phyloP scores from a whole-genome alignment of 495 filamentous ascomycete species.

The Patellaria atrata region DNA sequence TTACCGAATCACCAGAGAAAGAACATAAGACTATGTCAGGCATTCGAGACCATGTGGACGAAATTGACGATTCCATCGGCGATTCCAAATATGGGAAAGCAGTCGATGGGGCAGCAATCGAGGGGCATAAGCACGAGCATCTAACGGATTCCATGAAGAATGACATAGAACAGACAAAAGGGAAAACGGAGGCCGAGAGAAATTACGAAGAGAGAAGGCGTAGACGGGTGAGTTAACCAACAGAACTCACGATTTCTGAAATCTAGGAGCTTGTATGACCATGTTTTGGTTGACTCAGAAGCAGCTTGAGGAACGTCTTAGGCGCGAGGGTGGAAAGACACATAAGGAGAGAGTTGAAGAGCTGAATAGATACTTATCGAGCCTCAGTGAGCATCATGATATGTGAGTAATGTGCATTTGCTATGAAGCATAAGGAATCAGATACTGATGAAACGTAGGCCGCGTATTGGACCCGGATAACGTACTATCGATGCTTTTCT shows the following conservation, averaged over 20 bases:
- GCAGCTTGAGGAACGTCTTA: conserved; percentile 60
- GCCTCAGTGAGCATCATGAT: conserved; percentile 91
- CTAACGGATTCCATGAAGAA: conserved; percentile 6
- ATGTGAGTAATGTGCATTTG: conserved; percentile 47
- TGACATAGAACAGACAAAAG: conserved; percentile 8
- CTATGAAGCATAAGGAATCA: not conserved
- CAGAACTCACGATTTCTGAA: conserved; percentile 4
- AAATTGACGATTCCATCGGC: not conserved
- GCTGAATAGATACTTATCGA: conserved; percentile 81
- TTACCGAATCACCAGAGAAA: too few species aligned
- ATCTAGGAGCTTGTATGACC: conserved; percentile 9
- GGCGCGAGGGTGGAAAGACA: conserved; percentile 76
- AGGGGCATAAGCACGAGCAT: not conserved
- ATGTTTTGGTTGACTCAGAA: too few species aligned
- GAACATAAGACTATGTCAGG: too few species aligned
- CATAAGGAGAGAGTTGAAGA: conserved; percentile 96
- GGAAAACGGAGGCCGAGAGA: conserved; percentile 78
- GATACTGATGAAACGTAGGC: conserved; percentile 6
- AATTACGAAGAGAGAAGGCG: conserved; percentile 63
- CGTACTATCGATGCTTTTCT: not conserved
- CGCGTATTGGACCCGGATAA: conserved; percentile 25
- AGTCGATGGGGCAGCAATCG: not conserved
- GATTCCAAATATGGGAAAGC: conserved; percentile 17
- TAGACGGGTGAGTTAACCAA: conserved; percentile 51
- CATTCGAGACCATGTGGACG: conserved; percentile 3